Evolutionary conservation across 108 stramenopile species (phyloP).

Genomic region (Nitzschia palea): DNA sequence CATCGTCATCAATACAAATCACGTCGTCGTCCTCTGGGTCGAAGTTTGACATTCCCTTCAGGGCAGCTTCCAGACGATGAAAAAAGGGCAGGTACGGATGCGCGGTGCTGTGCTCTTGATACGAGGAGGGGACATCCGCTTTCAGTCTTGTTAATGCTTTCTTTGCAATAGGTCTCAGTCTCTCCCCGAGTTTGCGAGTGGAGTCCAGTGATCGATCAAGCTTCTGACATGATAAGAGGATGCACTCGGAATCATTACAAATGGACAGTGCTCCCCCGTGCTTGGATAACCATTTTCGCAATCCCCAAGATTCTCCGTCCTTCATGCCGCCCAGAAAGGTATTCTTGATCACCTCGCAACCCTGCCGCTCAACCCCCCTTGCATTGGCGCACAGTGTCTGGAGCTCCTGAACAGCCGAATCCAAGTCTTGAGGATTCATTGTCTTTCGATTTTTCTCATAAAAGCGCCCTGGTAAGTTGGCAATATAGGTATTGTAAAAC

Average conservation of each 20-base stretch:
- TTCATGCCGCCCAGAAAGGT: constrained; percentile 87
- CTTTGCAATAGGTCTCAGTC: constrained; percentile 66
- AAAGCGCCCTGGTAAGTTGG: constrained; percentile 64
- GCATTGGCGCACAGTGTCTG: constrained; percentile 60
- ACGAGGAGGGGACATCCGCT: constrained; percentile 80
- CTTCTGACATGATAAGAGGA: constrained; percentile 56
- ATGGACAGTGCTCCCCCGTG: constrained; percentile 79
- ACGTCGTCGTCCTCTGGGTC: constrained; percentile 88
- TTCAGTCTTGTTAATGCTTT: constrained; percentile 61
- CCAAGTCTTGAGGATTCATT: constrained; percentile 54
- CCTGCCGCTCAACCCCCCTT: constrained; percentile 41
- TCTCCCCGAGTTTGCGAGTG: constrained; percentile 59
- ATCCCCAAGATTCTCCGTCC: constrained; percentile 88
- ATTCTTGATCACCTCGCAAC: constrained; percentile 81
- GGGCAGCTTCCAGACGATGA: constrained; percentile 76
- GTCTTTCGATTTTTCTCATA: constrained; percentile 51
- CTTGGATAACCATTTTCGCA: constrained; percentile 83
- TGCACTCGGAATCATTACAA: constrained; percentile 82
- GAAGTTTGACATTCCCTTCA: constrained; percentile 78
- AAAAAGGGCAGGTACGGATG: constrained; percentile 91
- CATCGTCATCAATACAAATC: constrained; percentile 80
- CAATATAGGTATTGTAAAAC: constrained; percentile 62
- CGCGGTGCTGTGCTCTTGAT: constrained; percentile 80
- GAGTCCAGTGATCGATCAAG: constrained; percentile 47
- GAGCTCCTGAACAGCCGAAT: constrained; percentile 47